Evolutionary conservation across 179 eudicot genomes (phyloP).

Genomic region (Vitellaria paradoxa): DNA sequence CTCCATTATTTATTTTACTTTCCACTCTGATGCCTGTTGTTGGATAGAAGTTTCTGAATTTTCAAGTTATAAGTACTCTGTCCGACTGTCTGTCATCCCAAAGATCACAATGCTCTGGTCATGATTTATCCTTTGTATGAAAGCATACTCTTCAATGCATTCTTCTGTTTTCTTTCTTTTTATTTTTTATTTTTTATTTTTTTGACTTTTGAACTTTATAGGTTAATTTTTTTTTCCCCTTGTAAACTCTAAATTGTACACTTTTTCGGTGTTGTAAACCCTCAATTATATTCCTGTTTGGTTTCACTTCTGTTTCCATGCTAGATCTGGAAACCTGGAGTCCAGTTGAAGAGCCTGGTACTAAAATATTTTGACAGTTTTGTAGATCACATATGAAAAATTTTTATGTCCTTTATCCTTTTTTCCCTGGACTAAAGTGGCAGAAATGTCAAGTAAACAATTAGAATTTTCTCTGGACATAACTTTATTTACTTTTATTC

Average conservation of each 20-base stretch:
- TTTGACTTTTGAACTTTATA: background rate
- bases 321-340: background rate
- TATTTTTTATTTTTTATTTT: background rate
- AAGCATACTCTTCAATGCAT: too few species aligned
- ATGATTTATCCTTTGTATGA: background rate
- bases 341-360: background rate
- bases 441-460: background rate
- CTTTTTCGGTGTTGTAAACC: background rate
- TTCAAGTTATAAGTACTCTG: too few species aligned
- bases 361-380: too few species aligned
- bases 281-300: too few species aligned
- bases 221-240: background rate
- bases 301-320: background rate
- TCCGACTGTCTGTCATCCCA: background rate
- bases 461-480: background rate
- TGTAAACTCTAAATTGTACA: background rate
- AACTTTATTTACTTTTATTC: constrained; percentile 6
- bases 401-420: background rate
- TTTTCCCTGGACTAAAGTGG: background rate
- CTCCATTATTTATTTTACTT: background rate
- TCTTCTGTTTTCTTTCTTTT: too few species aligned
- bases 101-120: background rate
- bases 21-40: background rate
- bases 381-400: too few species aligned
- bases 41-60: background rate